phyloP scores from a whole-genome alignment of 2,329 filamentous ascomycete species.

The Trichocomaceae sp. region DNA sequence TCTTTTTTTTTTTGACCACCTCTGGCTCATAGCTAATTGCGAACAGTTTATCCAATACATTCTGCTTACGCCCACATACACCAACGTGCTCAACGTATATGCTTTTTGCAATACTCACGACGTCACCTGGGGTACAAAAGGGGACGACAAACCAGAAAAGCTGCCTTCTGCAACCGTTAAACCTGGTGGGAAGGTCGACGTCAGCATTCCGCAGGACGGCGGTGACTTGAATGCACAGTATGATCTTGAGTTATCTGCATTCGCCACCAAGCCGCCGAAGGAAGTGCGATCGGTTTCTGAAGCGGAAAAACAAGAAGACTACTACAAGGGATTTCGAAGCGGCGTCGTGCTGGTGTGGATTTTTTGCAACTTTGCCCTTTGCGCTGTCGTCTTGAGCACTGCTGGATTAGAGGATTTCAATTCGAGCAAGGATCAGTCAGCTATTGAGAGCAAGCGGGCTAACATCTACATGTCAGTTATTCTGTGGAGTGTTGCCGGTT shows the following conservation, averaged over 20 bases:
- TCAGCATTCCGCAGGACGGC: conserved; percentile 79
- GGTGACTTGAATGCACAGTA: conserved; percentile 94
- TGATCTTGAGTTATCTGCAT: conserved; percentile 70
- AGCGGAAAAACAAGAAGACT: conserved; percentile 85
- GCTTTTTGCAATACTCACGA: conserved; percentile 98
- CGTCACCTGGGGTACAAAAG: conserved; percentile 96
- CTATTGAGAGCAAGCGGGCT: conserved; percentile 51
- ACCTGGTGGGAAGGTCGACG: conserved; percentile 89
- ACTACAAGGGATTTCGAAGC: conserved; percentile 93
- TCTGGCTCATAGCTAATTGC: conserved; percentile 8
- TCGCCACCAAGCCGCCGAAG: conserved; percentile 66
- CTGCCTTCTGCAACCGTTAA: conserved; percentile 83
- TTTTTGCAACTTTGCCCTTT: conserved; percentile 86
- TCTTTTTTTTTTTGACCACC: background rate
- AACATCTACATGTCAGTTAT: conserved; percentile 82
- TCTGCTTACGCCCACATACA: conserved; percentile 89
- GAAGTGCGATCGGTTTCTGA: conserved; percentile 49
- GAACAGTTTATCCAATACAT: conserved; percentile 81
- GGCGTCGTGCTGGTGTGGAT: conserved; percentile 93
- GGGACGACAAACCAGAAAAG: conserved; percentile 90
- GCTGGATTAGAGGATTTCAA: conserved; percentile 69
- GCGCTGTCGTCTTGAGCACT: conserved; percentile 76
- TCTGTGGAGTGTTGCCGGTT: conserved; percentile 77
- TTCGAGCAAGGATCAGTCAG: conserved; percentile 33
- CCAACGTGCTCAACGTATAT: conserved; percentile 95